Conservation (phyloP, 108 stramenopile genomes). For the Cyclotella distinguenda region DNA sequence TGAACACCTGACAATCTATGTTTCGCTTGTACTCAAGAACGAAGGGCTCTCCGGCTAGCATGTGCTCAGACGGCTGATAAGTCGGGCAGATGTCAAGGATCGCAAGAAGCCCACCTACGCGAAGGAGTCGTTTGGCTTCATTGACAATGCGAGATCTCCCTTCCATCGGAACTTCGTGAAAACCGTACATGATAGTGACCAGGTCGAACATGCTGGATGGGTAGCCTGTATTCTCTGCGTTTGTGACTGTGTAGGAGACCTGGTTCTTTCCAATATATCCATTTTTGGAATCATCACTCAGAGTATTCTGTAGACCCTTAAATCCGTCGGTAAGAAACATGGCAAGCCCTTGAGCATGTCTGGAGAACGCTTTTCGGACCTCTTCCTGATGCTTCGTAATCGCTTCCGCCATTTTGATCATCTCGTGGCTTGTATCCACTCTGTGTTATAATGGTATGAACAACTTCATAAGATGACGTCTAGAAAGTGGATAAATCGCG, state of each 20-base stretch:
- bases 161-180: constrained; percentile 70
- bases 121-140: constrained; percentile 69
- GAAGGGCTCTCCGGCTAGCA: constrained; percentile 86
- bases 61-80: constrained; percentile 56
- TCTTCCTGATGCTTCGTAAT: constrained; percentile 37
- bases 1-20: constrained; percentile 69
- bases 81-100: constrained; percentile 71
- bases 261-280: constrained; percentile 8
- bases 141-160: constrained; percentile 59
- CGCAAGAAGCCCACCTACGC: constrained; percentile 63
- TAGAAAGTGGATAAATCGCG: too few species aligned
- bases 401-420: constrained; percentile 74
- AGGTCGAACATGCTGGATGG: constrained; percentile 50
- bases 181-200: constrained; percentile 62
- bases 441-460: background rate
- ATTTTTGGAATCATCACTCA: constrained; percentile 4
- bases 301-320: background rate
- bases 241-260: constrained; percentile 39
- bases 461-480: too few species aligned
- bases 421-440: constrained; percentile 76
- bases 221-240: constrained; percentile 67
- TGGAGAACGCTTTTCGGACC: constrained; percentile 21
- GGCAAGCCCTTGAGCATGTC: constrained; percentile 14
- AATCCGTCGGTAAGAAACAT: constrained; percentile 17
- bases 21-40: constrained; percentile 84